Percentiles rank a stretch among this genome's conserved stretches.
Evolutionary conservation across 257 asterid species (phyloP).

Genomic region (Nicotiana attenuata): DNA sequence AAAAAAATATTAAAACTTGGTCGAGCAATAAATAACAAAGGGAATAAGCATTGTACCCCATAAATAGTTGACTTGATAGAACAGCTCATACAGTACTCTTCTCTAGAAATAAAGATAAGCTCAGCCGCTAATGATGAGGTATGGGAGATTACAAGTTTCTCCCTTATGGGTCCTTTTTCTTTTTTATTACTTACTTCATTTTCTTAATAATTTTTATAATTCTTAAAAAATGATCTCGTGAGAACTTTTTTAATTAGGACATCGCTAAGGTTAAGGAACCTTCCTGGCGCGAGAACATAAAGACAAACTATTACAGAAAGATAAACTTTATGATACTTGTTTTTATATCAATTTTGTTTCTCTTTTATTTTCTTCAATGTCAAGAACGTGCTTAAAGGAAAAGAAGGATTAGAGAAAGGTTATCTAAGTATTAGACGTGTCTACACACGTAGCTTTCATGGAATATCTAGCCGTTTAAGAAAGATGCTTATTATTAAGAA

Average conservation of each 20-base stretch:
- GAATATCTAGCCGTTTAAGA: slow-evolving; percentile 2
- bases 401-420: background rate
- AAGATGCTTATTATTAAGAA: slow-evolving; percentile 5
- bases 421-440: background rate
- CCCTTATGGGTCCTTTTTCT: slow-evolving; percentile 38
- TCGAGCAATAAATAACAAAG: slow-evolving; percentile 7
- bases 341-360: background rate
- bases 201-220: background rate
- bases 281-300: slow-evolving; percentile 28
- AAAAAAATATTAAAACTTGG: background rate
- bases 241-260: slow-evolving; percentile 28
- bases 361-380: background rate
- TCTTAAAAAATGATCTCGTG: background rate
- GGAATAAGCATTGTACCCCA: slow-evolving; percentile 16
- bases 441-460: slow-evolving; percentile 17
- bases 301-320: slow-evolving; percentile 14
- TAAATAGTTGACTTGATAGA: slow-evolving; percentile 48
- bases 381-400: slow-evolving; percentile 18
- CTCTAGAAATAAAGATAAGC: slow-evolving; percentile 14
- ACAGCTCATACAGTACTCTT: slow-evolving; percentile 40
- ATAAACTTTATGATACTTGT: background rate
- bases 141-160: slow-evolving; percentile 57
- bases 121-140: slow-evolving; percentile 39
- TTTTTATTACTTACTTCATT: background rate
- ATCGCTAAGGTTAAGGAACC: slow-evolving; percentile 43